Evolutionary conservation across 352 stramenopile genomes (phyloP).

Genomic region (Pythium monospermum): DNA sequence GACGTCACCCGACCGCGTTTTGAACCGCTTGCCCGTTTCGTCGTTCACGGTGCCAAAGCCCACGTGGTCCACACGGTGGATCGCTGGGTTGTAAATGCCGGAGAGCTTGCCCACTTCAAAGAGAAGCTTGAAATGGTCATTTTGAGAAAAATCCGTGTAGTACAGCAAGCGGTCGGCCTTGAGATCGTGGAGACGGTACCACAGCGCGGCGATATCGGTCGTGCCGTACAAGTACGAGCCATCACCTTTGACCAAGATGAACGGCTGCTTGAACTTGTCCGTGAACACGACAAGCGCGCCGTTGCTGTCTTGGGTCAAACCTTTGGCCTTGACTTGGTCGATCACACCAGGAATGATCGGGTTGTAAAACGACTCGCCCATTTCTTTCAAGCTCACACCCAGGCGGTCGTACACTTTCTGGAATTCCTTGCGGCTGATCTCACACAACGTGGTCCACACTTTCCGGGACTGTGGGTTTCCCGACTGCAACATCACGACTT

Average conservation of each 20-base stretch:
- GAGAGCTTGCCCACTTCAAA: slow-evolving; percentile 79
- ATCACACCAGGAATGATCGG: slow-evolving; percentile 84
- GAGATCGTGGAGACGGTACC: slow-evolving; percentile 81
- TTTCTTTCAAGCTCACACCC: slow-evolving; percentile 65
- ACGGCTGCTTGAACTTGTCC: slow-evolving; percentile 85
- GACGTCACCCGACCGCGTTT: slow-evolving; percentile 97
- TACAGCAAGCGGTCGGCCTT: slow-evolving; percentile 80
- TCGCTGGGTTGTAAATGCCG: slow-evolving; percentile 63
- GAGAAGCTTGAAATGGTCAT: slow-evolving; percentile 83
- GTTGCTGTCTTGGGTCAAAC: slow-evolving; percentile 88
- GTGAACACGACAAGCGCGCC: slow-evolving; percentile 90
- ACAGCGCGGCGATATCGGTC: slow-evolving; percentile 82
- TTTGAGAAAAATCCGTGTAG: slow-evolving; percentile 88
- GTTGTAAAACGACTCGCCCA: slow-evolving; percentile 88
- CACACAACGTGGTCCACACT: slow-evolving; percentile 78
- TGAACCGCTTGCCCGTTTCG: slow-evolving; percentile 93
- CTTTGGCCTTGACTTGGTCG: slow-evolving; percentile 83
- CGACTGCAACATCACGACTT: slow-evolving; percentile 98
- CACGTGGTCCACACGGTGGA: slow-evolving; percentile 85
- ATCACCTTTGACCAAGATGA: slow-evolving; percentile 84
- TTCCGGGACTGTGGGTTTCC: slow-evolving; percentile 78
- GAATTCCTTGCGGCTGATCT: slow-evolving; percentile 81
- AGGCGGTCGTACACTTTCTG: slow-evolving; percentile 85
- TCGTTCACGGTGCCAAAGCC: slow-evolving; percentile 86
- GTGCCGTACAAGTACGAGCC: slow-evolving; percentile 84